Evolutionary conservation across 1,284 basidiomycete species (phyloP), one percentile per base, ranked within the genome.

Genomic region (Gyrodon tennesseensis): DNA sequence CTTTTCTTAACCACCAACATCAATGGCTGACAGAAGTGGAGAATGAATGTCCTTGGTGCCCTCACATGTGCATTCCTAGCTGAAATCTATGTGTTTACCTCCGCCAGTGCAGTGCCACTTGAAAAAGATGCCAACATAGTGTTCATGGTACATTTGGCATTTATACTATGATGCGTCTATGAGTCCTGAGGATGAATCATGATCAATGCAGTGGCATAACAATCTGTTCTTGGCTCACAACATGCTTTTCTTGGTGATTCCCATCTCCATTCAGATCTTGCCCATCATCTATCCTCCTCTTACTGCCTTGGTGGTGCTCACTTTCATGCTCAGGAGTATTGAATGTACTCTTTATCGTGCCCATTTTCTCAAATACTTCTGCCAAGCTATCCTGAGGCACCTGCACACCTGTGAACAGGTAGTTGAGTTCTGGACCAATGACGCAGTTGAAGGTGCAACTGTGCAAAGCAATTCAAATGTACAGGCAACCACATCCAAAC

Each of bases 131-230:
- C 79, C 7, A 63, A 65, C 19, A 71, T 73, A 39, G 79, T 81
- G 18, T 79, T 81, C 70, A 88, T 87, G 87, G 89, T 89, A 71
- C 65, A 83, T 77, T 11, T 18, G 44, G n/a, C 59, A 27, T 63
- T 62, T 29, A 49, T 40, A 46, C 54, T 54, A 41, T 9, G 49
- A 57, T 8, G 19, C 59, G 18, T 46, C 31, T 39, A 4, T 40
- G 23, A 29, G 34, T 48, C 29, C 44, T 70, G 56, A 71, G 49
- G n/a, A 48, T 27, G 46, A 49, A 29, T 53, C 23, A 29, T 53
- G 52, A 60, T 41, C 31, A 37, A 62, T n/a, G 18, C 69, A 91
- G 90, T 87, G 85, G 84, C 86, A 90, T 76, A 88, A 91, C 73
- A 78, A 71, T 37, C 76, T 87, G 44, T 82, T 82, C 74, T 72